Base-by-base conservation (phyloP, 1,284 basidiomycete species). In the Ustilago esculenta region DNA sequence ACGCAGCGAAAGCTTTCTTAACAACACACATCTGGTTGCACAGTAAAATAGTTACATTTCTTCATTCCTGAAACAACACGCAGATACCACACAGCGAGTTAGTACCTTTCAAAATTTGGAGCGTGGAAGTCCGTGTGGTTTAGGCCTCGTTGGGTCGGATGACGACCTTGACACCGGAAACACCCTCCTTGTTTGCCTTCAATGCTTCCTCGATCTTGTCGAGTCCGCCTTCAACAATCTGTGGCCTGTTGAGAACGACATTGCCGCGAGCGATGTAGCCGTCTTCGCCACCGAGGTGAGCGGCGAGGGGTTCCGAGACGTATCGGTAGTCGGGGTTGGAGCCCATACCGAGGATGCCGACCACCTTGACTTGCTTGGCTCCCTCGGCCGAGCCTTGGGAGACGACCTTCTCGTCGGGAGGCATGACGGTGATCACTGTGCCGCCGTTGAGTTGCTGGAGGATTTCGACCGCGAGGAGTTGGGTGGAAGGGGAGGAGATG, bases 151-250 rank as follows among this genome's bases (percentile, higher is more conserved):
- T 40, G 9, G 73, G 73, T 11, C 58, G 40, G 14, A 72, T 55
- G 25, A 76, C 51, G 27, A 76, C 43, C 56, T 76, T 76, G 32
- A 63, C 58, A 15, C 74, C 74, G 27, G 39, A 47, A 4, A 76
- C 70, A 20, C 74, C 74, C 21, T 66, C 46, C 48, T 69, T 72
- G 50, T 73, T 73, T 8, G 27, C 39, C 23, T 52, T 72, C 11
- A 77, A 44, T 12, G 73, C 75, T 8, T 71, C 46, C 20, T 75
- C 63, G 23, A 77, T 24, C 0, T 27, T 47, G 4, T 34, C 49
- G 9, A 77, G 36, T 3, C 75, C 75, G 7, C 75, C 73, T 7
- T 52, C 34, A 2, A 77, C 48, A 17, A 76, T 50, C n/a, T 58
- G 12, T 3, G 50, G 42, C 18, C 65, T 44, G 50, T 77, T 77